Conservation (phyloP, 169 alveolate genomes). For the Plasmodium malariae region DNA sequence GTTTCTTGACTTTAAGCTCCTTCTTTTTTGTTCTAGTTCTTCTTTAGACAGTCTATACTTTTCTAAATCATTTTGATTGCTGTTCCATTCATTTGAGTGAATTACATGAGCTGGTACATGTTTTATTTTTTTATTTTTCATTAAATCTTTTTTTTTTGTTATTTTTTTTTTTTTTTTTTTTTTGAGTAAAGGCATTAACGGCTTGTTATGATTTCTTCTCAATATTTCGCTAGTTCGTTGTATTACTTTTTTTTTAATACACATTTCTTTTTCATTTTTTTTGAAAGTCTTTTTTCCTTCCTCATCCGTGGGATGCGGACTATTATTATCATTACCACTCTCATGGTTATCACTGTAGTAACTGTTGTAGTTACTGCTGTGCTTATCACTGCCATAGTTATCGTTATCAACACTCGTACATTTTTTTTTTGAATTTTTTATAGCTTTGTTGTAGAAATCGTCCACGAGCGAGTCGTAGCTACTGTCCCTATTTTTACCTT, state of each 20-base stretch:
- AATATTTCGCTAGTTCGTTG: conserved; percentile 61
- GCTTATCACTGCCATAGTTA: background rate
- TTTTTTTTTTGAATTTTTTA: conserved; percentile 4
- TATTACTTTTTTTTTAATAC: conserved; percentile 51
- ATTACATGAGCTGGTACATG: conserved; percentile 17
- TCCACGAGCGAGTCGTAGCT: conserved; percentile 76
- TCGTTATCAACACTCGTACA: background rate
- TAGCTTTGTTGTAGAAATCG: conserved; percentile 47
- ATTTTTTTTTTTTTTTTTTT: conserved; percentile 24
- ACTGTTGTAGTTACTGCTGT: background rate
- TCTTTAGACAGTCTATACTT: conserved; percentile 67
- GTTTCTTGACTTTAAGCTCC: conserved; percentile 49
- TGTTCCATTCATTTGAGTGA: conserved; percentile 68
- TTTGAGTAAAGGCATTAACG: conserved; percentile 57
- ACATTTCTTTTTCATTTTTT: background rate
- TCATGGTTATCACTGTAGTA: background rate
- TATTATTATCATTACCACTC: background rate
- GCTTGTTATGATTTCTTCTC: conserved; percentile 37
- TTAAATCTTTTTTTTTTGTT: conserved; percentile 2
- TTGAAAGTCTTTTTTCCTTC: background rate
- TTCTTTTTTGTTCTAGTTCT: conserved; percentile 67
- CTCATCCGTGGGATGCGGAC: background rate
- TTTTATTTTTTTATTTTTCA: background rate
- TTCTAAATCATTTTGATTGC: conserved; percentile 53
- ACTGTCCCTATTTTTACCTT: conserved; percentile 27